phyloP scores from a whole-genome alignment of 345 rosid genomes.

The Streptanthus diversifolius region DNA sequence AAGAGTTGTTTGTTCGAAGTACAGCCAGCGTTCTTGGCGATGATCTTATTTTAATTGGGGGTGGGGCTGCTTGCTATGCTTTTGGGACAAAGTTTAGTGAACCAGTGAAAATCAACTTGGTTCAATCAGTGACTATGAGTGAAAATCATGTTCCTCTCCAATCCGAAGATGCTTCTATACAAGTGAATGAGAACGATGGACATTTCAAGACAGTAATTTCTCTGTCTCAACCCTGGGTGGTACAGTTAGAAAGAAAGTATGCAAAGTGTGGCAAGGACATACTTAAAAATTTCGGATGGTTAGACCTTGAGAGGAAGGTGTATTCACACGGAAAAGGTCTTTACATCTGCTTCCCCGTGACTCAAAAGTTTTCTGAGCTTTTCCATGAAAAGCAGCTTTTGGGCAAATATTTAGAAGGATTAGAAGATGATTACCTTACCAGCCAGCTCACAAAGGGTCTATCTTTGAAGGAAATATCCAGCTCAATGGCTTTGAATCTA shows the following conservation, averaged over 20 bases:
- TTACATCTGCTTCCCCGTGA: conserved; percentile 76
- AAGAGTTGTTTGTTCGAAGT: conserved; percentile 70
- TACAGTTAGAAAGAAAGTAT: conserved; percentile 57
- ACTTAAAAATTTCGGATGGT: conserved; percentile 81
- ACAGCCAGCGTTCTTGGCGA: conserved; percentile 65
- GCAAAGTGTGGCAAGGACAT: conserved; percentile 83
- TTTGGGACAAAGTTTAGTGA: conserved; percentile 92
- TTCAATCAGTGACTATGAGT: conserved; percentile 34
- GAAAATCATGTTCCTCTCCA: conserved; percentile 26
- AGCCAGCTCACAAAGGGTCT: conserved; percentile 31
- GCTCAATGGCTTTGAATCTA: conserved; percentile 51
- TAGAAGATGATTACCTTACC: conserved; percentile 19
- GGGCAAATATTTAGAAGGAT: conserved; percentile 33
- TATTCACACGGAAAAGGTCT: conserved; percentile 46
- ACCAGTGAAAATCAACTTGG: conserved; percentile 67
- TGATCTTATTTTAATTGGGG: conserved; percentile 77
- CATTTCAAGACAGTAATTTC: conserved; percentile 28
- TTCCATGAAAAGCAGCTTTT: conserved; percentile 40
- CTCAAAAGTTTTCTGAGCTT: conserved; percentile 46
- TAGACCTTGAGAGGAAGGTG: conserved; percentile 75
- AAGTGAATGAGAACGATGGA: conserved; percentile 24
- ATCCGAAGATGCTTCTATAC: conserved; percentile 25
- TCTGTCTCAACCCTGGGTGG: conserved; percentile 31
- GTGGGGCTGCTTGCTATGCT: conserved; percentile 96
- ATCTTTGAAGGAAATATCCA: conserved; percentile 44